Evolutionary conservation across 1,284 basidiomycete genomes (phyloP), one percentile per base, ranked within the genome.

Genomic region (Termitomyces sp.): DNA sequence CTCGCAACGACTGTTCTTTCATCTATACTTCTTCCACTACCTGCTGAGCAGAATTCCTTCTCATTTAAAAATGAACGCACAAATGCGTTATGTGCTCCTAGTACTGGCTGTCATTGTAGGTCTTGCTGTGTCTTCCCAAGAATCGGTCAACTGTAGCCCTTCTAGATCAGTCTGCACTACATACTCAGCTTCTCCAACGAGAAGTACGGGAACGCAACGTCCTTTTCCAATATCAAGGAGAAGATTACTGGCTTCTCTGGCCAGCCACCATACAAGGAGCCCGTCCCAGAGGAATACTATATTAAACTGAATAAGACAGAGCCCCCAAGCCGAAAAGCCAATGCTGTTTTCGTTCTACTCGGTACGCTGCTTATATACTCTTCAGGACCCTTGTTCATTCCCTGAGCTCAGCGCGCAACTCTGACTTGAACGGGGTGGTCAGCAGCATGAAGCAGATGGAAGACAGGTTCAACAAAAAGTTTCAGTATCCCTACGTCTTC

Each of bases 271-370:
- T 76, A 85, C 66, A 80, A 76, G 65, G 71, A 68, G 41, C 69
- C 71, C 19, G 68, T 84, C 8, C 73, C 81, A 16, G 79, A 80
- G 2, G 75, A 81, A 31, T 84, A 84, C 64, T 83, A 80, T 64
- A 60, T 72, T 49, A 64, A 69, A 26, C 50, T 66, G n/a, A 72
- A 78, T 46, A 56, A 61, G 34, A 66, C 66, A 2, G 61, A 68
- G 35, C 66, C 68, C 0, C 72, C 70, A 28, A 71, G 68, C 14
- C 74, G 81, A 47, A 87, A 80, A 64, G 92, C 90, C 5, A 93
- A 93, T 65, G 93, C 93, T 19, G 84, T 82, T 3, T 90, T 94
- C 63, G 91, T 94, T 37, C 79, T 94, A 53, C 79, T 96, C 37
- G 76, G 76, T 77, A 44, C 11, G 67, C 4, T 35, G 5, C 3